These are phyloP conservation scores for Pichia membranifaciens DNA, from an alignment of 805 yeast species.

Conservation along the genomic window DNA sequence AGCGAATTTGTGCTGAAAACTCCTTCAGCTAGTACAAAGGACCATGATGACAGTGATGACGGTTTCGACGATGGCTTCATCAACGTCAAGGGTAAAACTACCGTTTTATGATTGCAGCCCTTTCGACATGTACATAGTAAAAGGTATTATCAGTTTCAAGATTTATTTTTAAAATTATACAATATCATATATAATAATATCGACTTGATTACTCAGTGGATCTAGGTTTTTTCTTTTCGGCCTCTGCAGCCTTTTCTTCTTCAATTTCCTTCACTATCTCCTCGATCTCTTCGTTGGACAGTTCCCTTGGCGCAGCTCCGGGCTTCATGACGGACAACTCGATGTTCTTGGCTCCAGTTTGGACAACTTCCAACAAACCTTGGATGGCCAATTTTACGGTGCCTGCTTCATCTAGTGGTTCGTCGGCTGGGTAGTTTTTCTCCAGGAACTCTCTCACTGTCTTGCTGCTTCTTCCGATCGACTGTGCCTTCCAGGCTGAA, in stretches of 20 bases:
- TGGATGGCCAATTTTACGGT: constrained; percentile 79
- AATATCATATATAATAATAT: not conserved
- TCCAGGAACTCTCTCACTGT: constrained; percentile 95
- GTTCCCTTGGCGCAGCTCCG: constrained; percentile 48
- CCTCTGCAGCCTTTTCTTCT: constrained; percentile 79
- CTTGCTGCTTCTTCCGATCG: constrained; percentile 91
- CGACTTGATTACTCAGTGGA: constrained; percentile 17
- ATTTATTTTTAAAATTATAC: not conserved
- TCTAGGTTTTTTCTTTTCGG: constrained; percentile 60
- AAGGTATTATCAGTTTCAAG: not conserved
- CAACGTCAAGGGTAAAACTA: constrained; percentile 28
- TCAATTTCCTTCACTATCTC: constrained; percentile 76
- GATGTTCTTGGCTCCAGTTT: constrained; percentile 94
- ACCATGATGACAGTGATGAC: constrained; percentile 14
- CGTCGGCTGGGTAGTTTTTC: constrained; percentile 54
- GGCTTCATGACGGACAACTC: constrained; percentile 87
- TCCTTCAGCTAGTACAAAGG: constrained; percentile 16
- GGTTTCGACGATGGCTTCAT: constrained; percentile 17
- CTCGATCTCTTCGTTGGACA: constrained; percentile 68
- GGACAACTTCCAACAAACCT: constrained; percentile 90
- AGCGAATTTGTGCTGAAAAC: constrained; percentile 24
- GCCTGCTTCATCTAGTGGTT: constrained; percentile 48
- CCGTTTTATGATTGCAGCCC: constrained; percentile 6
- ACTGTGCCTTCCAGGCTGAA: constrained; percentile 96
- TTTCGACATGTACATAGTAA: not conserved